Evolutionary conservation across 129 eudicot species (phyloP).

Genomic region (Centrapalus pauciflorus): DNA sequence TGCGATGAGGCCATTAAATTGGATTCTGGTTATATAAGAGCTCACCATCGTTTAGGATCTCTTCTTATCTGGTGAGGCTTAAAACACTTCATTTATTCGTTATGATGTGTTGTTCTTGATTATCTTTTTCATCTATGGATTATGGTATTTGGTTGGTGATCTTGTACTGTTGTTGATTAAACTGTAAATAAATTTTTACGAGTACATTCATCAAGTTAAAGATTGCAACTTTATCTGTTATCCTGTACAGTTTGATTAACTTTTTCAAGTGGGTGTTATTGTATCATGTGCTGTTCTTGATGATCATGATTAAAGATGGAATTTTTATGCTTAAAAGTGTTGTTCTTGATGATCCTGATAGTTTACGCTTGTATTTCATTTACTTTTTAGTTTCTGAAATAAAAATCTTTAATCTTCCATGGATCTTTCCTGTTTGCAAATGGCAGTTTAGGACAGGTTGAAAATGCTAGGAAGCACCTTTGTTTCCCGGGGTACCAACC

Average conservation of each 20-base stretch:
- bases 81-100: neutral
- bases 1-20: conserved; percentile 73
- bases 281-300: neutral
- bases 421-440: conserved; percentile 10
- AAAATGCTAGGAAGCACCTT: conserved; percentile 62
- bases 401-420: no score
- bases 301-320: neutral
- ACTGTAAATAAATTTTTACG: no score
- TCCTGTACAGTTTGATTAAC: neutral
- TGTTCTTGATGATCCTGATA: neutral
- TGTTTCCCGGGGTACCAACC: conserved; percentile 43
- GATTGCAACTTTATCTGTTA: conserved; percentile 9
- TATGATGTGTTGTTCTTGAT: neutral
- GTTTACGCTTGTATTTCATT: neutral
- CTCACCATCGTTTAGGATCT: conserved; percentile 77
- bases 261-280: neutral
- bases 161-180: neutral
- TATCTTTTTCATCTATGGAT: neutral
- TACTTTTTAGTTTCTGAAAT: conserved; percentile 7
- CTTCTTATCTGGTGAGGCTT: conserved; percentile 65
- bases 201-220: conserved; percentile 5
- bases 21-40: conserved; percentile 61
- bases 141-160: neutral
- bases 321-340: neutral
- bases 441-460: conserved; percentile 78